A percentile compares a stretch with the other conserved stretches of the same genome.
These are phyloP conservation scores for Colletotrichum cereale DNA, from an alignment of 2,329 filamentous ascomycete species.

Conservation along the genomic window DNA sequence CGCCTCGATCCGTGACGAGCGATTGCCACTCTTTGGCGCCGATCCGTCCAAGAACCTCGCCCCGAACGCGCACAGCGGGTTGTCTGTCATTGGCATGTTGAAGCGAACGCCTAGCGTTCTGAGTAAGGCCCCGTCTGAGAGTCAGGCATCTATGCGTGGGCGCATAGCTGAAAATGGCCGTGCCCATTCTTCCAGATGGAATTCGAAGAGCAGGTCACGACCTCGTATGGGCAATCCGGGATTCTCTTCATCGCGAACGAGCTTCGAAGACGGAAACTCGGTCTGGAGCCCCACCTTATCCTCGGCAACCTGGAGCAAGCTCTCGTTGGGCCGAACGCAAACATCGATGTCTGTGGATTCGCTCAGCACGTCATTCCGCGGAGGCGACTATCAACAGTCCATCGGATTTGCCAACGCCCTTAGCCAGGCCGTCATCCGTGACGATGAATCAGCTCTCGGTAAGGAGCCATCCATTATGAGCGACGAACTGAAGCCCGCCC, in stretches of 20 bases:
- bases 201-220: constrained; percentile 86
- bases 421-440: constrained; percentile 95
- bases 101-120: constrained; percentile 91
- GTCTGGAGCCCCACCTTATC: constrained; percentile 88
- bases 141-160: constrained; percentile 76
- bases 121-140: constrained; percentile 93
- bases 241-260: constrained; percentile 91
- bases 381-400: constrained; percentile 91
- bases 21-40: constrained; percentile 87
- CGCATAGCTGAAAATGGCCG: constrained; percentile 71
- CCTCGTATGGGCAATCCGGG: constrained; percentile 81
- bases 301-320: constrained; percentile 96
- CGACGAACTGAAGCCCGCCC: constrained; percentile 69
- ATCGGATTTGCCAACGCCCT: constrained; percentile 98
- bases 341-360: constrained; percentile 95
- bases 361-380: constrained; percentile 80
- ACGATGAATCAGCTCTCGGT: constrained; percentile 74
- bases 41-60: constrained; percentile 58
- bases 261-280: constrained; percentile 89
- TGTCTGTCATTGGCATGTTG: constrained; percentile 82
- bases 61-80: constrained; percentile 66
- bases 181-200: constrained; percentile 76
- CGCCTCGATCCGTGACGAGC: constrained; percentile 86
- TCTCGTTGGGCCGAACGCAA: constrained; percentile 90
- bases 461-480: constrained; percentile 65